These are phyloP conservation scores for Leptographium wingfieldii DNA, from an alignment of 2,329 filamentous ascomycete species.

Conservation along the genomic window DNA sequence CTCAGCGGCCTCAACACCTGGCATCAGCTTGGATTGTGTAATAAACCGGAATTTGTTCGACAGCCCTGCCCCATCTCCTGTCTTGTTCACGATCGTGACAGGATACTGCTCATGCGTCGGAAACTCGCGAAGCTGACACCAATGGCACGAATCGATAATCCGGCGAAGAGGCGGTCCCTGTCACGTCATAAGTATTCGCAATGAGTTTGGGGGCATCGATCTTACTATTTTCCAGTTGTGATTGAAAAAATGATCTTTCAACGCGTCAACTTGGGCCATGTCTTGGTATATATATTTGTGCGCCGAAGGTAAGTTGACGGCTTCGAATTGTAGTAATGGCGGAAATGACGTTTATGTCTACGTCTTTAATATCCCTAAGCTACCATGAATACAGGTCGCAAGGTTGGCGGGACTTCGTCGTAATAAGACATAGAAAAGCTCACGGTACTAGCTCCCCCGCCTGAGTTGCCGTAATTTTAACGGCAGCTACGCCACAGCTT, in stretches of 20 bases:
- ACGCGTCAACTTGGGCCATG: background rate
- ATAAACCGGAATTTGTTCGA: constrained; percentile 59
- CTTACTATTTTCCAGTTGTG: constrained; percentile 12
- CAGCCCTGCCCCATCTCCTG: constrained; percentile 38
- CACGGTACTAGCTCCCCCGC: no score
- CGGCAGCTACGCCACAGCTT: no score
- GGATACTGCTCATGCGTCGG: constrained; percentile 33
- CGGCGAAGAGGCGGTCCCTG: constrained; percentile 6
- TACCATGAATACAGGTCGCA: no score
- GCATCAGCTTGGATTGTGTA: constrained; percentile 42
- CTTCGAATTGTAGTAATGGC: no score
- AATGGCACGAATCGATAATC: constrained; percentile 36
- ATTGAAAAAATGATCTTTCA: constrained; percentile 9
- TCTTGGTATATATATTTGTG: no score
- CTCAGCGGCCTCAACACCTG: constrained; percentile 47
- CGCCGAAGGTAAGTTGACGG: no score
- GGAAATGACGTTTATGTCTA: no score
- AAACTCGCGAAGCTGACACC: constrained; percentile 47
- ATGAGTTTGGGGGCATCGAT: background rate
- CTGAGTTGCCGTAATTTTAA: no score
- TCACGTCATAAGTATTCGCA: background rate
- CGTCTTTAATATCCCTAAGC: no score
- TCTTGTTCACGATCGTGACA: constrained; percentile 51
- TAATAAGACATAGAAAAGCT: no score
- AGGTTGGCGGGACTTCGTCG: no score